A percentile compares a stretch with the other conserved stretches of the same genome.
Evolutionary conservation across 2,329 filamentous ascomycete genomes (phyloP).

Genomic region (Hymenoscyphus repandus): DNA sequence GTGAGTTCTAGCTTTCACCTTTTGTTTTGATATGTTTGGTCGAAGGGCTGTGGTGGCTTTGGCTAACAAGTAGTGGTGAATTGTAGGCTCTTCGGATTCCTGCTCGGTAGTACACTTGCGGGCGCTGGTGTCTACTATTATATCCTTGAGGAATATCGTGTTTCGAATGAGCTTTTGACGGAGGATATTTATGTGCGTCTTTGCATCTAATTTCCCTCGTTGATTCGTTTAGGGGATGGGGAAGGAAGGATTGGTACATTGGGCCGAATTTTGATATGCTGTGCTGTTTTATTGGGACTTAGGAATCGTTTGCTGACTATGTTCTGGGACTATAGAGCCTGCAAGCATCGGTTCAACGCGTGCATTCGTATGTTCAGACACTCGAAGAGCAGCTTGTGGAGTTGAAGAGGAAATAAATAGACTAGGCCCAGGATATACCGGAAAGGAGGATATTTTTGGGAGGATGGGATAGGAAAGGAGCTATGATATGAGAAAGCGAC

Average conservation of each 20-base stretch:
- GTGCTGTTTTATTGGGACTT: conserved; percentile 5
- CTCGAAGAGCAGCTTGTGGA: conserved; percentile 75
- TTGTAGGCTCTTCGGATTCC: conserved; percentile 69
- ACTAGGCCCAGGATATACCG: background rate
- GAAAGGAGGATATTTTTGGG: background rate
- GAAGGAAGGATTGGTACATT: too few species aligned
- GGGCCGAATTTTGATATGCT: background rate
- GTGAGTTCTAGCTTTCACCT: conserved; percentile 47
- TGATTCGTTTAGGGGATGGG: too few species aligned
- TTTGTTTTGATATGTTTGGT: background rate
- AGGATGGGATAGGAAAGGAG: background rate
- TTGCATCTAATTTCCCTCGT: conserved; percentile 22
- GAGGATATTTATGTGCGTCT: conserved; percentile 91
- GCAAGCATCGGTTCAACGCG: conserved; percentile 78
- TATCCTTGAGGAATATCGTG: conserved; percentile 86
- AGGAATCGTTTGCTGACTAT: conserved; percentile 12
- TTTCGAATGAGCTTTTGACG: conserved; percentile 86
- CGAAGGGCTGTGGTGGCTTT: background rate
- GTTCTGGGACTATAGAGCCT: conserved; percentile 55
- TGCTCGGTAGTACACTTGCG: conserved; percentile 74
- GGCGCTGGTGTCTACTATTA: conserved; percentile 87
- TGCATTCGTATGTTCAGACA: conserved; percentile 76
- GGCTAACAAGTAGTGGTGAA: background rate
- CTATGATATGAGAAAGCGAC: background rate
- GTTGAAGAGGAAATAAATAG: conserved; percentile 52